Base-by-base conservation (phyloP, 495 filamentous ascomycete genomes). In the Trichoderma asperelloides region DNA sequence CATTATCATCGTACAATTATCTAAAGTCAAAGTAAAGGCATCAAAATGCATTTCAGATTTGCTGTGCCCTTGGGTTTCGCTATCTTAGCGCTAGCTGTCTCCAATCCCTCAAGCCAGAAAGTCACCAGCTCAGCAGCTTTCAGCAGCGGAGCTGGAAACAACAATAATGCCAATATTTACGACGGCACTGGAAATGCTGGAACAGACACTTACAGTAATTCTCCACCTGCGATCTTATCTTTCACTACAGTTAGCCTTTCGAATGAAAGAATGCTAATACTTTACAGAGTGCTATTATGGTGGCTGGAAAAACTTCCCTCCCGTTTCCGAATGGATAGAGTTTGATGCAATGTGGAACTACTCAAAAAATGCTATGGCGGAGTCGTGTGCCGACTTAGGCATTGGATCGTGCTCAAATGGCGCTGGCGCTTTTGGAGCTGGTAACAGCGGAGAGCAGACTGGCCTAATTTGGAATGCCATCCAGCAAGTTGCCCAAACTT, bases 401-500 rank as follows among this genome's bases (percentile, higher is more conserved):
- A 60, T 60, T 21, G 55, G 55, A 28, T 60, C 55, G 16, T 60
- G 55, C 55, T 60, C 55, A 13, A 60, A 33, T 30, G 55, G 55
- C 6, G 55, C 55, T 12, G 55, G 55, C 15, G 55, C 55, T 15
- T 60, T 60, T 30, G 55, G 55, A 27, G 9, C 55, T 18, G 55
- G 55, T 25, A 30, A 60, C 25, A 60, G 55, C 11, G 55, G 55
- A 30, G 67, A 64, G 6, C 84, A 86, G 69, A 80, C 78, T 39
- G 67, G 63, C n/a, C 28, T 73, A 37, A 75, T 86, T 37, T 73
- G 77, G 40, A 68, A 69, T 51, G 74, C 73, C 41, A 85, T 85
- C 67, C 39, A 76, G 28, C 65, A 69, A n/a, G 75, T 85, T 18
- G 73, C 82, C 12, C 27, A 39, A 1, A 68, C 69, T 5, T 75